Percentiles rank a stretch among this genome's conserved stretches.
These are phyloP conservation scores for Durio zibethinus DNA, from an alignment of 345 rosid species.

Conservation along the genomic window DNA sequence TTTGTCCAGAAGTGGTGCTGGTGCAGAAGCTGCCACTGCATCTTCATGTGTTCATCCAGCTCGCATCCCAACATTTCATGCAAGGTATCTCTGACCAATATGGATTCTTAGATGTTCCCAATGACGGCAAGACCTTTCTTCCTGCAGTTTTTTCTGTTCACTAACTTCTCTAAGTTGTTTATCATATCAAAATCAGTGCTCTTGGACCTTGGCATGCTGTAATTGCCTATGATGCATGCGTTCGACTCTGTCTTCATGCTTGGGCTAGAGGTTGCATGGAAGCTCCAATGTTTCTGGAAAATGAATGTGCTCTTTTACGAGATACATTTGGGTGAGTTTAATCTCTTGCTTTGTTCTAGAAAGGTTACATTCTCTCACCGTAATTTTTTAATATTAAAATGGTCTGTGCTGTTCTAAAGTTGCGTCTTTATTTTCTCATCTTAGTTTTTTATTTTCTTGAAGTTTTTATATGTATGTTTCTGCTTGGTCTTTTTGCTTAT, in stretches of 20 bases:
- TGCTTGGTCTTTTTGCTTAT: background rate
- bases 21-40: slow-evolving; percentile 46
- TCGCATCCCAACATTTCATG: slow-evolving; percentile 89
- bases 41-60: slow-evolving; percentile 60
- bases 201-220: slow-evolving; percentile 97
- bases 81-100: slow-evolving; percentile 45
- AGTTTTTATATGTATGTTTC: background rate
- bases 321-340: slow-evolving; percentile 77
- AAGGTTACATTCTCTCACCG: background rate
- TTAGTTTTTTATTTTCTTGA: background rate
- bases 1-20: slow-evolving; percentile 44
- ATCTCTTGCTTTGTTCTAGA: slow-evolving; percentile 9
- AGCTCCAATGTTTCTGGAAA: slow-evolving; percentile 92
- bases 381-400: background rate
- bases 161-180: slow-evolving; percentile 16
- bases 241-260: slow-evolving; percentile 94
- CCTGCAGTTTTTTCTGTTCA: slow-evolving; percentile 9
- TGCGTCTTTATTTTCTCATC: background rate
- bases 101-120: background rate
- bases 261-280: slow-evolving; percentile 99
- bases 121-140: background rate
- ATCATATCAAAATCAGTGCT: slow-evolving; percentile 48
- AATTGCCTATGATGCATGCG: slow-evolving; percentile 95
- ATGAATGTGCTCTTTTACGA: slow-evolving; percentile 85
- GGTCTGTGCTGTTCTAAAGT: background rate